Conservation (phyloP, 129 eudicot genomes). For the Centella asiatica region DNA sequence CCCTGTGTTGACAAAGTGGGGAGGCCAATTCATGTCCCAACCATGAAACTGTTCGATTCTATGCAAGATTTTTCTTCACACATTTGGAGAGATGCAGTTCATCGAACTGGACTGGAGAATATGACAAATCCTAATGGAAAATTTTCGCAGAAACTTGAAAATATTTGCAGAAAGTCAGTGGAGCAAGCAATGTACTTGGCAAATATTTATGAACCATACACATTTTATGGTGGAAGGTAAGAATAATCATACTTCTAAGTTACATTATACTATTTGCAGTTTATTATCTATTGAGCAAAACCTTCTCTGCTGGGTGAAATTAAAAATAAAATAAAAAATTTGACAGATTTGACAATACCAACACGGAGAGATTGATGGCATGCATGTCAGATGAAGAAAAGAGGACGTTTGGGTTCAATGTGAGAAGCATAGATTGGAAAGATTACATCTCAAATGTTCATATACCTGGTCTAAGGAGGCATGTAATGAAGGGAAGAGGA, state of each 20-base stretch:
- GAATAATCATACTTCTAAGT: constrained; percentile 1
- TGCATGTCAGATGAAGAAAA: constrained; percentile 86
- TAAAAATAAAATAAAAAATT: background rate
- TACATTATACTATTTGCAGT: background rate
- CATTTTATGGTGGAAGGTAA: constrained; percentile 98
- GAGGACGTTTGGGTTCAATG: constrained; percentile 66
- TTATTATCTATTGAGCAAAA: background rate
- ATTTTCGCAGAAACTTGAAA: constrained; percentile 51
- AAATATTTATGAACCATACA: constrained; percentile 74
- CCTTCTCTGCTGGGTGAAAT: too few species aligned
- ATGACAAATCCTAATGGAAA: constrained; percentile 33
- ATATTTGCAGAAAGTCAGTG: constrained; percentile 73
- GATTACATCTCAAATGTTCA: constrained; percentile 86
- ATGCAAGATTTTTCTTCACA: constrained; percentile 87
- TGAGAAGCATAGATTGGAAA: constrained; percentile 85
- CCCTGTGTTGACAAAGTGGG: constrained; percentile 76
- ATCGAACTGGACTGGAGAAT: constrained; percentile 39
- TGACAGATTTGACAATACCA: constrained; percentile 85
- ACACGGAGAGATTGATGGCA: constrained; percentile 57
- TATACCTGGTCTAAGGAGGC: constrained; percentile 92
- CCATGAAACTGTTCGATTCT: constrained; percentile 65
- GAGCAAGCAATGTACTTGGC: constrained; percentile 95
- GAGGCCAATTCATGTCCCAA: constrained; percentile 67
- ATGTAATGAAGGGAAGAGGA: constrained; percentile 95
- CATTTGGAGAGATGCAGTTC: constrained; percentile 68